Conservation (phyloP, 345 rosid genomes). For the Salix purpurea region DNA sequence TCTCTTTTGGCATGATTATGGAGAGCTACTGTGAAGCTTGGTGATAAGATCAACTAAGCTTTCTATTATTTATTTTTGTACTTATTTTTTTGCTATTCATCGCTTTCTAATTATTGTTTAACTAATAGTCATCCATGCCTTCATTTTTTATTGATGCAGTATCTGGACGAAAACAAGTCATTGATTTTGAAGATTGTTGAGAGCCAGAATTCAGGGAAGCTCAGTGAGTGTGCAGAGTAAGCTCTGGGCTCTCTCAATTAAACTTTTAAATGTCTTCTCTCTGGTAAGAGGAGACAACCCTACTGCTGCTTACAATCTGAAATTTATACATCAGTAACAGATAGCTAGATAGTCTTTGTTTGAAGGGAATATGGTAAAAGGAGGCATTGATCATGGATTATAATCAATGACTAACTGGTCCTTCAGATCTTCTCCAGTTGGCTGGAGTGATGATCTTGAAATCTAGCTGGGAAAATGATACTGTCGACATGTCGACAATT, state of each 20-base stretch:
- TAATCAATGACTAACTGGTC: background rate
- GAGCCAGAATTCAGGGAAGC: slow-evolving; percentile 94
- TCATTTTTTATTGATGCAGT: slow-evolving; percentile 45
- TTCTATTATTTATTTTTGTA: background rate
- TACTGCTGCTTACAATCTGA: background rate
- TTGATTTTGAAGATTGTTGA: slow-evolving; percentile 99
- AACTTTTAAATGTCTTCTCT: background rate
- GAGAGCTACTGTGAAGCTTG: background rate
- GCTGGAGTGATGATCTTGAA: background rate
- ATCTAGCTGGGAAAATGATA: background rate
- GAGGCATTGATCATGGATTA: background rate
- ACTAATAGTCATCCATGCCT: background rate
- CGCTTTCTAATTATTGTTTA: background rate
- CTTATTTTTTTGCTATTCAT: background rate
- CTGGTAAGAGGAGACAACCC: background rate
- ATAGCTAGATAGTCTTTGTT: background rate
- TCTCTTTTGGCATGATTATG: background rate
- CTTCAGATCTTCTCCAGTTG: background rate
- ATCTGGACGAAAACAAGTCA: slow-evolving; percentile 98
- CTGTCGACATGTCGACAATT: background rate
- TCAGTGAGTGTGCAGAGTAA: slow-evolving; percentile 96
- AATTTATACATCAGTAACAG: background rate
- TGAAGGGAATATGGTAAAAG: background rate
- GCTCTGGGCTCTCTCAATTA: slow-evolving; percentile 18
- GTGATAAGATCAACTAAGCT: background rate